Evolutionary conservation across 345 rosid species (phyloP), one percentile per base, ranked within the genome.

Genomic region (Gossypium australe): DNA sequence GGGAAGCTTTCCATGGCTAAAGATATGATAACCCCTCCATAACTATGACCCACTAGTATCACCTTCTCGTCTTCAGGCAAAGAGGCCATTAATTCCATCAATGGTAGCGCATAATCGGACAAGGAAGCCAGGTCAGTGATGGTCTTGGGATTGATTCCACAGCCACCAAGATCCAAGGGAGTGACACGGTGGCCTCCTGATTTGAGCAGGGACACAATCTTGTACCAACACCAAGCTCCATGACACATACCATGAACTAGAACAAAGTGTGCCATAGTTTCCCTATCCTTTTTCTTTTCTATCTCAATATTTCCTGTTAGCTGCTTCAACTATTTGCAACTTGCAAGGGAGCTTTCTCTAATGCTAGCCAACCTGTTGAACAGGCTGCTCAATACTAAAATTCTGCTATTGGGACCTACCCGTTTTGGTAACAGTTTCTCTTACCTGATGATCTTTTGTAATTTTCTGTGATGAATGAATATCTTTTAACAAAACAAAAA

Each of bases 141-240:
- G 8, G n/a, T 11, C 49, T 64, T 64, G 16, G 49, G 25, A 78
- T 86, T 63, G 78, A 73, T 80, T 45, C 93, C 97, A 0, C 83
- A 77, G 22, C 85, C 93, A 6, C 86, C 80, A 4, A 87, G 81
- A 84, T 91, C 84, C 2, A 84, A 27, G 9, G 75, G 80, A 1
- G 86, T 87, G 56, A 87, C 93, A 0, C 70, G 82, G 78, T 85
- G 89, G 51, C 97, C 93, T 0, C 76, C 76, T 1, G 83, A 74
- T 72, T 87, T 85, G 9, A 91, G 84, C 22, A 58, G 75, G 9
- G 86, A 87, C 75, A 84, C 86, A 24, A 91, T 44, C 85, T 88
- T 91, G 87, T 82, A 81, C 97, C 97, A 89, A 52, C 82, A 53
- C 97, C 90, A 87, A 1, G 86, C 90, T 0, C 92, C 97, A n/a